These are phyloP conservation scores for Cyberlindnera maritima DNA, from an alignment of 805 yeast species.

Conservation along the genomic window DNA sequence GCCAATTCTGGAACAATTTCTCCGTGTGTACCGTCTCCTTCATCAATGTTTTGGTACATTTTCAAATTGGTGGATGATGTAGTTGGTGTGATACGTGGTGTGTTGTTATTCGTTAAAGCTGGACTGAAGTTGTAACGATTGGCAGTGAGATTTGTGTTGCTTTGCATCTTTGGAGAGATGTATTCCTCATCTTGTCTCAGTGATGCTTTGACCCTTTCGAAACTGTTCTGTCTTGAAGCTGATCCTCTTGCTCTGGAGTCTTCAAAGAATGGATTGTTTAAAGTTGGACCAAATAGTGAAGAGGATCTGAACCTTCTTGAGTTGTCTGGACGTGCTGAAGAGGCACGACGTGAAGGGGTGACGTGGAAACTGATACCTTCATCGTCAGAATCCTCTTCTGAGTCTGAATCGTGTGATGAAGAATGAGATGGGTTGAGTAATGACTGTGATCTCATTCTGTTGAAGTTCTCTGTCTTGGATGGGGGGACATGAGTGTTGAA, in stretches of 20 bases:
- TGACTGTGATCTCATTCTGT: slow-evolving; percentile 25
- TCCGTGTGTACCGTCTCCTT: slow-evolving; percentile 23
- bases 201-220: slow-evolving; percentile 15
- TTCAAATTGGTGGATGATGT: slow-evolving; percentile 5
- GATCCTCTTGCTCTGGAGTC: background rate
- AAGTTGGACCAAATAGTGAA: slow-evolving; percentile 26
- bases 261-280: slow-evolving; percentile 24
- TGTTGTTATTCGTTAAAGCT: background rate
- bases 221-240: slow-evolving; percentile 12
- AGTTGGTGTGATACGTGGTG: slow-evolving; percentile 7
- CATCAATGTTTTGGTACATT: slow-evolving; percentile 26
- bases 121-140: background rate
- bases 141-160: background rate
- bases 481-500: slow-evolving; percentile 20
- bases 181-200: slow-evolving; percentile 15
- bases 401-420: slow-evolving; percentile 13
- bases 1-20: slow-evolving; percentile 24
- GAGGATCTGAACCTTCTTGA: slow-evolving; percentile 27
- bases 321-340: slow-evolving; percentile 6
- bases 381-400: slow-evolving; percentile 18
- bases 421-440: slow-evolving; percentile 14
- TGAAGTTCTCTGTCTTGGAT: slow-evolving; percentile 13
- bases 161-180: slow-evolving; percentile 10
- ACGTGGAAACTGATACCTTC: slow-evolving; percentile 29
- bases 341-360: slow-evolving; percentile 13